Conservation (phyloP, 2,329 filamentous ascomycete species). For the Diplodia sapinea region DNA sequence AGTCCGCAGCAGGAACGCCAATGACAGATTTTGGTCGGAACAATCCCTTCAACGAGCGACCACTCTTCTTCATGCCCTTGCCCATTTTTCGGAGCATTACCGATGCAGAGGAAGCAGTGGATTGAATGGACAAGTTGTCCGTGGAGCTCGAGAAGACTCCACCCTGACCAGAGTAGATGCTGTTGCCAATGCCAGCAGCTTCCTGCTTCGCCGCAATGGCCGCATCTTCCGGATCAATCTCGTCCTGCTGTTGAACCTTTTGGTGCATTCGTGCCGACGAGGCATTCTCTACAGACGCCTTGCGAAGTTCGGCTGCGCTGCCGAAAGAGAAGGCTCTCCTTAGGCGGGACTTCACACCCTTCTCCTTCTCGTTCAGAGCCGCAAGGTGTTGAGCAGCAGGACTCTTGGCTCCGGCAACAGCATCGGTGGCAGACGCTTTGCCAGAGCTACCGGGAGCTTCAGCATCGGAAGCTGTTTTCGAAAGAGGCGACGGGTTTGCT, state of each 20-base stretch:
- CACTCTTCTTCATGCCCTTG: constrained; percentile 94
- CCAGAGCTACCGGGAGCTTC: constrained; percentile 35
- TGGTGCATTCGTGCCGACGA: constrained; percentile 59
- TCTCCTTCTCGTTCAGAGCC: constrained; percentile 83
- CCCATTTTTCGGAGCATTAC: constrained; percentile 99
- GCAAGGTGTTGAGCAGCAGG: constrained; percentile 83
- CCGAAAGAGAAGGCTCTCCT: constrained; percentile 95
- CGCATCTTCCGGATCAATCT: constrained; percentile 70
- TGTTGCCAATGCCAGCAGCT: constrained; percentile 86
- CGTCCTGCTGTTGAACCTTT: constrained; percentile 61
- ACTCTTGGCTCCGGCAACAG: constrained; percentile 54
- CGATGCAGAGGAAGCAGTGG: constrained; percentile 86
- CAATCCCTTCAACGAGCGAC: constrained; percentile 86
- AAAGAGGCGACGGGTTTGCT: constrained; percentile 55
- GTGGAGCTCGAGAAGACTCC: constrained; percentile 92
- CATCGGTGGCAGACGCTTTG: constrained; percentile 26
- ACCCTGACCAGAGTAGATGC: constrained; percentile 87
- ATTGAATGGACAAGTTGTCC: constrained; percentile 91
- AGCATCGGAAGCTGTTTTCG: constrained; percentile 49
- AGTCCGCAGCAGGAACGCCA: constrained; percentile 75
- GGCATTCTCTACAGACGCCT: constrained; percentile 71
- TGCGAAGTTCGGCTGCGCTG: constrained; percentile 87
- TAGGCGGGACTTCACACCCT: constrained; percentile 84
- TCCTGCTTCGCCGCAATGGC: constrained; percentile 93
- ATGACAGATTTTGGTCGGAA: constrained; percentile 94